These are phyloP conservation scores for Blastobotrys attinorum DNA, from an alignment of 805 yeast genomes.

Conservation along the genomic window DNA sequence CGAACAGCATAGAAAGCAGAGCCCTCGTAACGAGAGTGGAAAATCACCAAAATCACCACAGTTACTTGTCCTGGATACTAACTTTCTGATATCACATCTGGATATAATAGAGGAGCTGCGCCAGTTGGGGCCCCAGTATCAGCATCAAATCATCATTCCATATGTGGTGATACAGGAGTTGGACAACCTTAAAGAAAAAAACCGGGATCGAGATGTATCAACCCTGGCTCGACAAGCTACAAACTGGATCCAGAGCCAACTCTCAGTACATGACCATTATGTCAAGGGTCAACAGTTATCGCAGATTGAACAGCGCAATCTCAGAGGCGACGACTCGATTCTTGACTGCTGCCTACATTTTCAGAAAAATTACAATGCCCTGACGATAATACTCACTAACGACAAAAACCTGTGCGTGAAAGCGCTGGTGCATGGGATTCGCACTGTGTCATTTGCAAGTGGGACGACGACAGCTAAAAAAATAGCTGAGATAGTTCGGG, in stretches of 20 bases:
- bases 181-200: conserved; percentile 66
- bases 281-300: conserved; percentile 57
- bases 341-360: conserved; percentile 75
- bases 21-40: too few relatives aligned
- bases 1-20: too few relatives aligned
- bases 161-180: conserved; percentile 61
- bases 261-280: conserved; percentile 44
- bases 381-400: conserved; percentile 60
- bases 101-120: conserved; percentile 47
- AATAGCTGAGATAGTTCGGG: conserved; percentile 36
- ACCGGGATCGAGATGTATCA: conserved; percentile 35
- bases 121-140: conserved; percentile 33
- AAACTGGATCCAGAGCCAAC: conserved; percentile 60
- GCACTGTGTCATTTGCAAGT: conserved; percentile 44
- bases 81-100: conserved; percentile 67
- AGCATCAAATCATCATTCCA: conserved; percentile 58
- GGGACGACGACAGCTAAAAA: conserved; percentile 41
- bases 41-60: conserved; percentile 19
- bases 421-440: conserved; percentile 54
- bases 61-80: conserved; percentile 69
- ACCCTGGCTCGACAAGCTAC: conserved; percentile 62
- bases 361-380: conserved; percentile 29
- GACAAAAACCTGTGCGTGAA: conserved; percentile 78
- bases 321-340: conserved; percentile 70
- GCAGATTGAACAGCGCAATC: conserved; percentile 41